phyloP scores from a whole-genome alignment of 106 monocot species.

The Allium fistulosum region DNA sequence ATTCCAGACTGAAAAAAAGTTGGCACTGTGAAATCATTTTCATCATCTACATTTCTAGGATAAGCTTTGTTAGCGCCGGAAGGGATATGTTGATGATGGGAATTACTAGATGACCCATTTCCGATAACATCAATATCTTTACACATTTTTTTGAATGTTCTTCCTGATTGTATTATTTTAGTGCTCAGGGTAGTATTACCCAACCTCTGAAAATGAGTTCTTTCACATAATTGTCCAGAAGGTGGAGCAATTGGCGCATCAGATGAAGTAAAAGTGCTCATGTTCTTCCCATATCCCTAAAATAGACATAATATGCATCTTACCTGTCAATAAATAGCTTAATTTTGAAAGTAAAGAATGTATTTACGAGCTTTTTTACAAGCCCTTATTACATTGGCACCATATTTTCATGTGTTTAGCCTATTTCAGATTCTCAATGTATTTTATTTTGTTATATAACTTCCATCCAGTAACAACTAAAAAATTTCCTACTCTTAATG shows the following conservation, averaged over 20 bases:
- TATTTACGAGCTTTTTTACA: too few species aligned
- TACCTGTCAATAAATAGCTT: not conserved
- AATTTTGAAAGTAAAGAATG: too few species aligned
- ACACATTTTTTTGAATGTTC: constrained; percentile 4
- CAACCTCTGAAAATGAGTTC: constrained; percentile 4
- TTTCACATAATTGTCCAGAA: not conserved
- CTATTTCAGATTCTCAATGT: too few species aligned
- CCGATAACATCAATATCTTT: not conserved
- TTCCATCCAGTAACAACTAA: too few species aligned
- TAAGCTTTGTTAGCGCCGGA: constrained; percentile 7
- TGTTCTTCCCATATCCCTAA: constrained; percentile 10
- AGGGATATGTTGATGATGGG: not conserved
- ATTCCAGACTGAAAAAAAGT: constrained; percentile 14
- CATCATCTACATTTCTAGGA: constrained; percentile 13
- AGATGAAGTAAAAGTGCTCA: constrained; percentile 3
- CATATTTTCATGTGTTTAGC: too few species aligned
- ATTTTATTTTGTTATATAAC: too few species aligned
- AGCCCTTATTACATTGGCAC: too few species aligned
- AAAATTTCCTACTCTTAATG: too few species aligned
- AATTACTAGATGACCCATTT: constrained; percentile 12
- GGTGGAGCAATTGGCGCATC: constrained; percentile 6
- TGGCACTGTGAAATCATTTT: constrained; percentile 35
- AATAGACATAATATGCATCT: not conserved
- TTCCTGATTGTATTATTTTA: constrained; percentile 2
- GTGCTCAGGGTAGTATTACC: constrained; percentile 2